Conservation (phyloP, 345 rosid genomes). For the Eucalyptus cladocalyx region DNA sequence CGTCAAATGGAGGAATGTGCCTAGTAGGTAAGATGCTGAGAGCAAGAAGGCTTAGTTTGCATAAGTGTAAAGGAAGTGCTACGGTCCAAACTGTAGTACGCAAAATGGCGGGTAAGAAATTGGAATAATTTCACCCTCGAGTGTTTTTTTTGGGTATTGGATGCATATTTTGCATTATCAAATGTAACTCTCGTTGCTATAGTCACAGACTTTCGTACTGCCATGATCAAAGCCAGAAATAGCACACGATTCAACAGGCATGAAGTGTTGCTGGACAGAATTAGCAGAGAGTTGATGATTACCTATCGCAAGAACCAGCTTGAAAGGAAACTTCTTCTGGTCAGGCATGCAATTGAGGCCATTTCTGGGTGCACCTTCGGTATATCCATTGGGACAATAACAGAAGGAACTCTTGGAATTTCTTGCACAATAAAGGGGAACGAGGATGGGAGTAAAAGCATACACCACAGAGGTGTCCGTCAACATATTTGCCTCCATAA, state of each 20-base stretch:
- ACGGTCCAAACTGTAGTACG: neutral
- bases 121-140: neutral
- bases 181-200: neutral
- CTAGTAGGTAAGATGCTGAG: neutral
- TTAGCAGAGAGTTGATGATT: neutral
- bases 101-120: neutral
- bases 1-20: neutral
- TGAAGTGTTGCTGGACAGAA: neutral
- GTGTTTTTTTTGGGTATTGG: neutral
- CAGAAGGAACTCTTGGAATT: neutral
- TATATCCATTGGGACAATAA: neutral
- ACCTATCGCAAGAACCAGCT: neutral
- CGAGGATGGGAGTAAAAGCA: constrained; percentile 42
- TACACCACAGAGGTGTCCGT: neutral
- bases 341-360: neutral
- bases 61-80: neutral
- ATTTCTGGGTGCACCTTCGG: neutral
- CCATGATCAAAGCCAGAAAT: neutral
- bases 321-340: neutral
- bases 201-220: neutral
- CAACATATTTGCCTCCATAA: constrained; percentile 40
- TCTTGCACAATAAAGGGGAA: constrained; percentile 29
- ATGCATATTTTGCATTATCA: neutral
- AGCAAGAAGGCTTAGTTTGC: neutral
- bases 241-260: neutral